Evolutionary conservation across 73 alveolate genomes (phyloP), one percentile per base, ranked within the genome.

Genomic region (Stentor coeruleus): DNA sequence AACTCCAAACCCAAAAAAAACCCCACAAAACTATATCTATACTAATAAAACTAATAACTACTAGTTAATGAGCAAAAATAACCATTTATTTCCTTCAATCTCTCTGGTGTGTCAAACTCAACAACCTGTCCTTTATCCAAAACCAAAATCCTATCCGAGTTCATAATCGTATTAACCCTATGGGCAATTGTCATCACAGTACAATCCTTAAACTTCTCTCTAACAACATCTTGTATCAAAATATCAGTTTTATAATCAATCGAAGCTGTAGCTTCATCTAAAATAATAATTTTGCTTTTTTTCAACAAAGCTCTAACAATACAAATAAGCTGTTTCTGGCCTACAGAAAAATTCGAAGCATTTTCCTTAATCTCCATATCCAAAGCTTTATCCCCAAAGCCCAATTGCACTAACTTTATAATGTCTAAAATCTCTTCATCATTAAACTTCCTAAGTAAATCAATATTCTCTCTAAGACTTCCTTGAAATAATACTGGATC

Each of bases 221-320:
- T 81, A 40, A 96, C 91, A 58, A 92, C 85, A 59, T 83, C 82
- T 84, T 95, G 93, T 42, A 95, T 91, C 11, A 84, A 81, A 72
- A 86, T 89, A 82, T 96, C 99, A 30, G 98, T 95, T 73, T 92
- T 86, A 59, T 89, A 91, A 85, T 96, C 99, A 81, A 96, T 93
- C 39, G 94, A 93, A 6, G 99, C 98, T 31, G 99, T 96, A 0
- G 99, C 99, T 92, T 96, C 99, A 91, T 96, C 99, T 88, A 96
- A 87, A 28, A 96, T 84, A 58, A 95, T 93, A 14, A 96, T 92
- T 88, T 96, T 95, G 60, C 41, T 39, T 35, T 85, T 41, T 38
- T 75, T 83, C 39, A 85, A 59, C 36, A 90, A 84, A 11, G 94
- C 96, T 74, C 97, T 92, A 1, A 92, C 84, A 55, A 92, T 88